phyloP scores from a whole-genome alignment of 1,139 yeast species.

The Wickerhamiella infanticola region DNA sequence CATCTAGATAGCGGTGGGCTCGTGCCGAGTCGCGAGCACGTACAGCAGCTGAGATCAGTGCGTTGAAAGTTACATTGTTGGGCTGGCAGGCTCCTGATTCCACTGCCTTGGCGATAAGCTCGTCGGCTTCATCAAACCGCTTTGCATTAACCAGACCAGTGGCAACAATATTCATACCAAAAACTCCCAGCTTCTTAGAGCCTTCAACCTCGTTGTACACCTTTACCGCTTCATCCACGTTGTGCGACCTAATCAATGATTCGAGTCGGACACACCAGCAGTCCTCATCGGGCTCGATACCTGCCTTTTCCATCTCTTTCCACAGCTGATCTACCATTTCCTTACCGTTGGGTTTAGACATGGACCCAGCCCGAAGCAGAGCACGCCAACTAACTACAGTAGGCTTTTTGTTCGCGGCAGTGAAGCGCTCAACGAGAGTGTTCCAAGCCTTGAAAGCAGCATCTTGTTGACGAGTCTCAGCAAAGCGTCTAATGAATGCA shows the following conservation, averaged over 20 bases:
- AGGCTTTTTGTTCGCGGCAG: not conserved
- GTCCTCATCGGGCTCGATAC: slow-evolving; percentile 27
- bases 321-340: slow-evolving; percentile 27
- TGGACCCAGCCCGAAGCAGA: slow-evolving; percentile 29
- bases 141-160: slow-evolving; percentile 20
- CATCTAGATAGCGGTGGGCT: slow-evolving; percentile 25
- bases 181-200: slow-evolving; percentile 18
- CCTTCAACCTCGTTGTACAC: slow-evolving; percentile 22
- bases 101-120: slow-evolving; percentile 22
- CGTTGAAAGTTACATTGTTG: slow-evolving; percentile 28
- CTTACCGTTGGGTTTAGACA: slow-evolving; percentile 19
- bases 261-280: slow-evolving; percentile 17
- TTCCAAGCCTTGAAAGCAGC: slow-evolving; percentile 30
- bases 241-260: not conserved
- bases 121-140: slow-evolving; percentile 19
- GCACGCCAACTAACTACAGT: slow-evolving; percentile 31
- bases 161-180: slow-evolving; percentile 23
- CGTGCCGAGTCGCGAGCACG: slow-evolving; percentile 21
- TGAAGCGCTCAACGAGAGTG: slow-evolving; percentile 19
- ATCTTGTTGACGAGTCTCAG: slow-evolving; percentile 19
- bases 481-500: slow-evolving; percentile 25
- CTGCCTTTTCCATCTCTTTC: slow-evolving; percentile 24
- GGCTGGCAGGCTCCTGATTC: slow-evolving; percentile 21
- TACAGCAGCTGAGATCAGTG: slow-evolving; percentile 24
- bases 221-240: slow-evolving; percentile 8